phyloP scores from a whole-genome alignment of 331 rosid genomes.

The Acacia pycnantha region DNA sequence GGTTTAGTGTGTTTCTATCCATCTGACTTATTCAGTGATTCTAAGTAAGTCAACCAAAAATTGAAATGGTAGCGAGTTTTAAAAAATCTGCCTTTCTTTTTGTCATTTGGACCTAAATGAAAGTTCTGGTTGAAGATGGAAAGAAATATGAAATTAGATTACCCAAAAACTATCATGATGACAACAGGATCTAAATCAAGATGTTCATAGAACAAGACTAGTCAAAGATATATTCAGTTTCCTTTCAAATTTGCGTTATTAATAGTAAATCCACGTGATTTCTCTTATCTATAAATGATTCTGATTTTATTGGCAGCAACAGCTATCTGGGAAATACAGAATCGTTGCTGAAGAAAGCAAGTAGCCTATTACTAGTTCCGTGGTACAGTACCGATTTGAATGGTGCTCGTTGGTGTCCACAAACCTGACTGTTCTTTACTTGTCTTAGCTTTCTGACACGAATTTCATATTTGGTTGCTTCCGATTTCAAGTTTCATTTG shows the following conservation, averaged over 20 bases:
- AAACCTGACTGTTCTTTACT: background rate
- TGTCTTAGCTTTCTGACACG: background rate
- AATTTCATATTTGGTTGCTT: background rate
- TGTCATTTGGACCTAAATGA: background rate
- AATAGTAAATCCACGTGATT: background rate
- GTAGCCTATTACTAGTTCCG: background rate
- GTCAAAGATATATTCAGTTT: background rate
- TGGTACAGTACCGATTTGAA: background rate
- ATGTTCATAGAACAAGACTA: background rate
- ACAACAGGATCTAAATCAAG: background rate
- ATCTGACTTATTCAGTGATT: background rate
- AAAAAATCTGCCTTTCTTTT: background rate
- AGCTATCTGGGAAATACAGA: conserved; percentile 47
- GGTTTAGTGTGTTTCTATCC: background rate
- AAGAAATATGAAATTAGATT: background rate
- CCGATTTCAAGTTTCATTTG: conserved; percentile 1
- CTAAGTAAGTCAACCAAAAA: background rate
- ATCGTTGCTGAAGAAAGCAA: conserved; percentile 38
- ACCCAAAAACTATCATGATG: background rate
- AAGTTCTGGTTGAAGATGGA: background rate
- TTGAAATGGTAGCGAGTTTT: background rate
- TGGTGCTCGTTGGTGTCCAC: background rate
- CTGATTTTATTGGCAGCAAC: conserved; percentile 36
- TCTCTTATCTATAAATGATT: conserved; percentile 3
- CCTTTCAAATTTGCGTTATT: background rate